Conservation (phyloP, 2,329 filamentous ascomycete genomes). For the Cercospora zeae-maydis region DNA sequence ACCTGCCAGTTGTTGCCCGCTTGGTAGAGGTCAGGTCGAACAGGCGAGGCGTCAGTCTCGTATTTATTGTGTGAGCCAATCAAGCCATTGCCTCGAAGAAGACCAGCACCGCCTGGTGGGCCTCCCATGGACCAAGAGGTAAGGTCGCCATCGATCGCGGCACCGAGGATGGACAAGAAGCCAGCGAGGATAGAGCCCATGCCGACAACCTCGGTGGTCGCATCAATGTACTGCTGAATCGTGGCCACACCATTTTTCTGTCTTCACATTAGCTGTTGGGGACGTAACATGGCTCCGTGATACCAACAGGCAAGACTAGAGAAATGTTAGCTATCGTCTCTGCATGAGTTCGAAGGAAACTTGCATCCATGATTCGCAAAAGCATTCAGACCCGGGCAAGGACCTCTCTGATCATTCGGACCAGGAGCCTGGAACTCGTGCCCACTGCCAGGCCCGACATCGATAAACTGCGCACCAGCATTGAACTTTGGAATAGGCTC, state of each 20-base stretch:
- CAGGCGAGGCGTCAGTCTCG: constrained; percentile 37
- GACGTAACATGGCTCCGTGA: no score
- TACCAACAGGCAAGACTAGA: neutral
- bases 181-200: constrained; percentile 35
- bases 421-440: constrained; percentile 32
- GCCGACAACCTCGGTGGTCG: constrained; percentile 32
- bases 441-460: constrained; percentile 24
- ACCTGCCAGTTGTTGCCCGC: constrained; percentile 30
- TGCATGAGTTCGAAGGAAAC: neutral
- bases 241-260: constrained; percentile 34
- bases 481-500: constrained; percentile 29
- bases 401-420: constrained; percentile 28
- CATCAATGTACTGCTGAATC: constrained; percentile 31
- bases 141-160: constrained; percentile 34
- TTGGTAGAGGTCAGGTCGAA: constrained; percentile 34
- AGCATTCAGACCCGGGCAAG: constrained; percentile 36
- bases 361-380: constrained; percentile 25
- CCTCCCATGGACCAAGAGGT: constrained; percentile 35
- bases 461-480: constrained; percentile 25
- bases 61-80: constrained; percentile 37
- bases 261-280: neutral
- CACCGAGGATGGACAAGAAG: constrained; percentile 36
- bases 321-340: neutral
- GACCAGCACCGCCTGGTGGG: constrained; percentile 19
- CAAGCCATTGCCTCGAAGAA: constrained; percentile 24